Conservation (phyloP, 345 rosid species). For the Hibiscus syriacus region DNA sequence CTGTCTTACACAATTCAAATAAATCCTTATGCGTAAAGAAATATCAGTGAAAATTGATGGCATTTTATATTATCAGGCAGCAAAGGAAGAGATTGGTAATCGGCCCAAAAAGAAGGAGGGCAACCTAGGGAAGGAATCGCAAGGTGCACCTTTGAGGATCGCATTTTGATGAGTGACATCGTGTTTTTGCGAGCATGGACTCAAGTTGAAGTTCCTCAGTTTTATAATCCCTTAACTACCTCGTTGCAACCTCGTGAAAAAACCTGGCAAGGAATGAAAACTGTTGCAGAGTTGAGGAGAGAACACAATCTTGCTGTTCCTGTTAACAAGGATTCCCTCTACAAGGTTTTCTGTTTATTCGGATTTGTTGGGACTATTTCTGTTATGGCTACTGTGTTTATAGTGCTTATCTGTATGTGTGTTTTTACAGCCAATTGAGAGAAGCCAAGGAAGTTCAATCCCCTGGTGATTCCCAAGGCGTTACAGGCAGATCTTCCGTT, state of each 20-base stretch:
- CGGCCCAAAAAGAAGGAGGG: constrained; percentile 53
- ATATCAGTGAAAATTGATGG: neutral
- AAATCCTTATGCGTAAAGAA: neutral
- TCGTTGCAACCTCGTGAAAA: constrained; percentile 76
- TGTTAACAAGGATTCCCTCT: constrained; percentile 74
- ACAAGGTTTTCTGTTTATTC: constrained; percentile 46
- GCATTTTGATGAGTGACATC: constrained; percentile 79
- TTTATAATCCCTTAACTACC: constrained; percentile 76
- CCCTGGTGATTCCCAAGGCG: constrained; percentile 61
- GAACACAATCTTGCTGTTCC: constrained; percentile 63
- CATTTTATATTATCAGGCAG: constrained; percentile 41
- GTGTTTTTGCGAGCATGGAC: constrained; percentile 84
- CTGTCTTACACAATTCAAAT: neutral
- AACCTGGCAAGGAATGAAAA: constrained; percentile 92
- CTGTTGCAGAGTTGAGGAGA: constrained; percentile 70
- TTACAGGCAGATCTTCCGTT: constrained; percentile 73
- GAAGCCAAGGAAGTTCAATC: constrained; percentile 69
- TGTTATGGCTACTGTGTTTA: neutral
- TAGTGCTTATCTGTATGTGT: neutral
- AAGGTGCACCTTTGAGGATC: constrained; percentile 96
- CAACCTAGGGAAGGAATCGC: constrained; percentile 70
- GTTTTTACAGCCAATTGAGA: constrained; percentile 54
- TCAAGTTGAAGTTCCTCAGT: constrained; percentile 64
- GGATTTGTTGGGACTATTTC: neutral
- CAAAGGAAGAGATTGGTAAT: constrained; percentile 72